These are phyloP conservation scores for Oryza punctata DNA, from an alignment of 176 grass and related monocot genomes.

Conservation along the genomic window DNA sequence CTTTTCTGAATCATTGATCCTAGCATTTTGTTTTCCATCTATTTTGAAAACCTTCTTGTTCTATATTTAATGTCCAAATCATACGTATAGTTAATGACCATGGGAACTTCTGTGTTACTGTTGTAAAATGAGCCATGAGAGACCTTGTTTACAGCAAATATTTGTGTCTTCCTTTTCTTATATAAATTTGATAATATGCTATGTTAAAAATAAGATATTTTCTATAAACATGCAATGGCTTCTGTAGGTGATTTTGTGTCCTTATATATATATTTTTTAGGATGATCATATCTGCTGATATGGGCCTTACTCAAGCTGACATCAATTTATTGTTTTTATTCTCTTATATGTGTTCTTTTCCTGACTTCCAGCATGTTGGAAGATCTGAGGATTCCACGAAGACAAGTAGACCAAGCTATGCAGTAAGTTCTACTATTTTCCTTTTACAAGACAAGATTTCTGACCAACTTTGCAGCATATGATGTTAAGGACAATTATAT, in stretches of 20 bases:
- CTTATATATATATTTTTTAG: not conserved
- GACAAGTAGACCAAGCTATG: slow-evolving; percentile 53
- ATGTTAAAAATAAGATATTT: slow-evolving; percentile 21
- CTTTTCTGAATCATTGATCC: not conserved
- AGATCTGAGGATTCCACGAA: slow-evolving; percentile 49
- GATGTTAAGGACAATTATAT: not conserved
- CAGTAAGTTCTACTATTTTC: slow-evolving; percentile 49
- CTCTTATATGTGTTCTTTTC: slow-evolving; percentile 31
- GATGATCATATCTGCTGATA: not conserved
- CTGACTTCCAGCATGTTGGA: slow-evolving; percentile 52
- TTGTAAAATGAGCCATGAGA: slow-evolving; percentile 6
- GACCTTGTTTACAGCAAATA: slow-evolving; percentile 30
- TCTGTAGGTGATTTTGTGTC: not conserved
- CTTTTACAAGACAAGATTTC: not conserved
- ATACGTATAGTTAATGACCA: not conserved
- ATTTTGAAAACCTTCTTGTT: slow-evolving; percentile 6
- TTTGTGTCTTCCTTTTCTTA: not conserved
- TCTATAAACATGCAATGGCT: not conserved
- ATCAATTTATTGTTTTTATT: slow-evolving; percentile 39
- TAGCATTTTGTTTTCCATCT: not conserved
- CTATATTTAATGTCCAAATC: slow-evolving; percentile 12
- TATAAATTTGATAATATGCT: not conserved
- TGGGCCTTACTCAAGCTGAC: not conserved
- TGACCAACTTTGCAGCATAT: not conserved
- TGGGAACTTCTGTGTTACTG: not conserved